Base-by-base conservation (phyloP, 176 grass and related monocot genomes). In the Carex pumila region DNA sequence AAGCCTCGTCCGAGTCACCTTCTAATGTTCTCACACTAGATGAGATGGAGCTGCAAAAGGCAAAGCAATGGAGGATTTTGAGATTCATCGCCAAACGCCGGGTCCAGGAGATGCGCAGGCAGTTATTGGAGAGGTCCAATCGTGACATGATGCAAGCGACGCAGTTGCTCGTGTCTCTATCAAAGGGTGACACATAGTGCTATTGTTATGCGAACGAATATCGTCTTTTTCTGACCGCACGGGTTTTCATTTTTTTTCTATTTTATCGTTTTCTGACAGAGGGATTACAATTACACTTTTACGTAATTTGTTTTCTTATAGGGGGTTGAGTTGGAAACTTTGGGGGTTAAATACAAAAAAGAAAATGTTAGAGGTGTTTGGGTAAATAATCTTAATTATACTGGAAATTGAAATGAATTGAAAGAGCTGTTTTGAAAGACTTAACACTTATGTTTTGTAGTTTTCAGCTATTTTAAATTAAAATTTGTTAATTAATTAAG, bases 11-110 rank as follows among this genome's bases (percentile, higher is more conserved):
- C 3, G 77, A 25, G 12, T 54, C 62, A 32, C 11, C 61, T 21
- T 54, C 80, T 2, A 50, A 30, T 29, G 39, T 82, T 1, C 61
- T 82, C 18, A 82, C 80, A 1, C 6, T 82, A 21, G 80, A 82
- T 13, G 83, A 85, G 65, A 62, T 85, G 52, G 61, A 34, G 52
- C 1, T 71, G 29, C 83, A 85, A 53, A 85, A 85, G 65, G 83
- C 63, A 52, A 71, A 75, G 67, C 67, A 85, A 4, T 19, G 10
- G 66, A 57, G 53, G 19, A 22, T 59, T 12, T 65, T 85, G 1
- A 43, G 55, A 61, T 59, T 47, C 47, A 17, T 75, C 39, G 55
- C 29, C 45, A 50, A 66, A 11, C 83, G 50, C 67, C 83, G 67
- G 50, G 9, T 29, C 25, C 65, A 85, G 83, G 69, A 85, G 49